Percentiles rank a stretch among this genome's conserved stretches.
Evolutionary conservation across 805 yeast genomes (phyloP).

Genomic region (Scheffersomyces amazonensis): DNA sequence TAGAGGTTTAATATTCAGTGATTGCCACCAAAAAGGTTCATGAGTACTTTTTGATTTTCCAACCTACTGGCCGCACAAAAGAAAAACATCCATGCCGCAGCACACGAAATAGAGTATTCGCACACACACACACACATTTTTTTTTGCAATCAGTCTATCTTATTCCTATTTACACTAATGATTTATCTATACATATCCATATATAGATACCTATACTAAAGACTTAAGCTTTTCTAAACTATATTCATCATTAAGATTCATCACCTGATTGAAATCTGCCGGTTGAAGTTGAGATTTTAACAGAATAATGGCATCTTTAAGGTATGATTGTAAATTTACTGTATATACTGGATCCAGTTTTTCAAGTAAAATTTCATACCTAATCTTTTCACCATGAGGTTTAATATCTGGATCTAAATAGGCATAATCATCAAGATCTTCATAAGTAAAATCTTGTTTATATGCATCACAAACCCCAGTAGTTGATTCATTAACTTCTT

Average conservation of each 20-base stretch:
- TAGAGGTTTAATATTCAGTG: no score
- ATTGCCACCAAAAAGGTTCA: background rate
- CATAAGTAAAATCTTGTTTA: conserved; percentile 33
- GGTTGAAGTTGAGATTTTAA: conserved; percentile 22
- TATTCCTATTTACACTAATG: no score
- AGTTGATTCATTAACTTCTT: conserved; percentile 65
- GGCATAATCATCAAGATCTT: conserved; percentile 40
- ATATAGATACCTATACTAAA: background rate
- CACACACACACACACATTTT: no score
- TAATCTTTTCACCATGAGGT: conserved; percentile 40
- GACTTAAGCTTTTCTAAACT: conserved; percentile 25
- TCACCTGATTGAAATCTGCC: conserved; percentile 30
- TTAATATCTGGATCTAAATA: conserved; percentile 39
- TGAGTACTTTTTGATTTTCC: background rate
- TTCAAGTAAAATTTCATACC: conserved; percentile 32
- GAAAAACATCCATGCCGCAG: background rate
- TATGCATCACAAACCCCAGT: conserved; percentile 35
- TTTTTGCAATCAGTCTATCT: no score
- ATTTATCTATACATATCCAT: background rate
- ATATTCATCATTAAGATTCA: conserved; percentile 34
- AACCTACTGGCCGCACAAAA: no score
- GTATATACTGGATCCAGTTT: conserved; percentile 34
- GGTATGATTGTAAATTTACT: conserved; percentile 45
- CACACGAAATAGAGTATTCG: no score
- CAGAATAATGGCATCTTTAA: conserved; percentile 28